A percentile compares a stretch with the other conserved stretches of the same genome.
Evolutionary conservation across 768 basidiomycete genomes (phyloP).

Genomic region (Lactarius quietus): DNA sequence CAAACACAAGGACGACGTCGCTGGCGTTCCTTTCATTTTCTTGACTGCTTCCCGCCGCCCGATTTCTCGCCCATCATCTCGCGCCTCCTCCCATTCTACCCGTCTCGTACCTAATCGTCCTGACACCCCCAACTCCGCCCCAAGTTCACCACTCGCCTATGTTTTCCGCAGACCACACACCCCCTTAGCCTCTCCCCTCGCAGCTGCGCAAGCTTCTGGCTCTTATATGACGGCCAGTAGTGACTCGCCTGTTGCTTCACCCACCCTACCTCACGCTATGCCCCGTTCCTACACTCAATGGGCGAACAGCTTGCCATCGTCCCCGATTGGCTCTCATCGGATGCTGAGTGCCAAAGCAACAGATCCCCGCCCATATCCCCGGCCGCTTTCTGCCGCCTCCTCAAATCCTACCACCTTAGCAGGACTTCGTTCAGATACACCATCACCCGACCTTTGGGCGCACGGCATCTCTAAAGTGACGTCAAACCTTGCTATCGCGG

Average conservation of each 20-base stretch:
- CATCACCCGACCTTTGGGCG: conserved; percentile 90
- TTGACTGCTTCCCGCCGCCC: conserved; percentile 77
- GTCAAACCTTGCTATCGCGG: conserved; percentile 88
- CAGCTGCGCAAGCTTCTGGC: conserved; percentile 46
- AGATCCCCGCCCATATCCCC: conserved; percentile 82
- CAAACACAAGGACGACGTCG: conserved; percentile 82
- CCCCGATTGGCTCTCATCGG: conserved; percentile 81
- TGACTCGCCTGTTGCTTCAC: conserved; percentile 60
- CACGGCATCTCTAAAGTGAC: conserved; percentile 64
- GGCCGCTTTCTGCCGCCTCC: conserved; percentile 73
- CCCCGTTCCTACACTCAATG: conserved; percentile 58
- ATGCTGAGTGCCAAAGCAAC: conserved; percentile 86
- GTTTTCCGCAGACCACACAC: conserved; percentile 79
- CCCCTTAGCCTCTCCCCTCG: conserved; percentile 71
- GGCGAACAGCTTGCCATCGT: conserved; percentile 78
- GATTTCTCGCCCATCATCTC: conserved; percentile 75
- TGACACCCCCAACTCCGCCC: conserved; percentile 72
- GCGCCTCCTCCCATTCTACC: conserved; percentile 67
- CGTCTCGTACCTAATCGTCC: conserved; percentile 61
- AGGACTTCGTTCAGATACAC: conserved; percentile 63
- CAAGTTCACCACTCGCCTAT: conserved; percentile 70
- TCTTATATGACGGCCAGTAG: conserved; percentile 57
- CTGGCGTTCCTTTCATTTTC: conserved; percentile 79
- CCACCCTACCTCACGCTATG: conserved; percentile 55
- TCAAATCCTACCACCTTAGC: conserved; percentile 53